Evolutionary conservation across 495 filamentous ascomycete genomes (phyloP), one percentile per base, ranked within the genome.

Genomic region (Daldinia bambusicola): DNA sequence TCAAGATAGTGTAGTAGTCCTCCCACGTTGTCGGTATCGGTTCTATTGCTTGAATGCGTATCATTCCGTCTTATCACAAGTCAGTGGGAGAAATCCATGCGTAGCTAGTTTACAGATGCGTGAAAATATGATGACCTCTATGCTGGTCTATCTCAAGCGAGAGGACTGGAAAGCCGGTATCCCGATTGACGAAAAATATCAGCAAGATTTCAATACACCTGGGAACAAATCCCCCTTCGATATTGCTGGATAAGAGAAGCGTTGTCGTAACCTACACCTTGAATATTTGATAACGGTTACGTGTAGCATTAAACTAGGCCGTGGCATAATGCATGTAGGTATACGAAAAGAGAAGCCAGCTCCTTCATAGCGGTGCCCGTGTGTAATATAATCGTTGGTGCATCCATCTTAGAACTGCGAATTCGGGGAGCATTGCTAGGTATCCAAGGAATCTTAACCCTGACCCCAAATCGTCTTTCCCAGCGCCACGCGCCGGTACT

Each of bases 391-490:
- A 12, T 3, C 14, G 50, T 6, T 16, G 13, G 50, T 32, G 31
- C 30, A 14, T 53, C 13, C 20, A n/a, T 53, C 5, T 32, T 53
- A 48, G 22, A 9, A 48, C 2, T 22, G 14, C 20, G 18, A n/a
- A n/a, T n/a, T n/a, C n/a, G n/a, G n/a, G n/a, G n/a, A n/a, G n/a
- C n/a, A n/a, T n/a, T n/a, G n/a, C n/a, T n/a, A n/a, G n/a, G n/a
- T n/a, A n/a, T n/a, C n/a, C 74, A 9, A 74, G 22, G 16, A 69
- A 67, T n/a, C 52, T 58, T 20, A 81, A 45, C 76, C 74, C 76
- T 4, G 34, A 12, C 61, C 70, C 68, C 41, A 83, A 34, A 53
- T 82, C 80, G 3, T 40, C 40, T 4, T 63, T 61, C 14, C 74
- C 12, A 78, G n/a, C 12, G 58, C 58, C 5, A 6, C 13, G 3